Evolutionary conservation across 305 asterid species (phyloP).

Genomic region (Plantago coronopus): DNA sequence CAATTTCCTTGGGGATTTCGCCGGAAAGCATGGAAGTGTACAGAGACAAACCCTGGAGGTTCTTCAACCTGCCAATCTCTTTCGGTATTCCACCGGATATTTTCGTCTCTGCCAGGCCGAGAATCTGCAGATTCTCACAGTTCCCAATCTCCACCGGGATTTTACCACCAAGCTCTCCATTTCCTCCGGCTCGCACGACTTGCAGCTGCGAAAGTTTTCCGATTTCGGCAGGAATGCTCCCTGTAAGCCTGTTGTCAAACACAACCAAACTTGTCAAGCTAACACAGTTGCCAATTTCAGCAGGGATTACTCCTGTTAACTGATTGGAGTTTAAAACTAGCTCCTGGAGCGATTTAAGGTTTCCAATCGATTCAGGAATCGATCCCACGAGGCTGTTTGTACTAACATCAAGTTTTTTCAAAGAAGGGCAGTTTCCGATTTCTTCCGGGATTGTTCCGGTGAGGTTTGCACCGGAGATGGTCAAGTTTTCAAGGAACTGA

Average conservation of each 20-base stretch:
- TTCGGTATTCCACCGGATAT: slow-evolving; percentile 65
- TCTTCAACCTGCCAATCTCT: slow-evolving; percentile 51
- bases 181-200: slow-evolving; percentile 65
- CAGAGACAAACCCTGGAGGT: slow-evolving; percentile 55
- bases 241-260: slow-evolving; percentile 65
- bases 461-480: slow-evolving; percentile 60
- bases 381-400: slow-evolving; percentile 54
- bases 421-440: slow-evolving; percentile 50
- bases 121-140: slow-evolving; percentile 40
- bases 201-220: slow-evolving; percentile 45
- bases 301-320: slow-evolving; percentile 63
- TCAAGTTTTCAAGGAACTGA: slow-evolving; percentile 37
- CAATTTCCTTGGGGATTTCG: slow-evolving; percentile 63
- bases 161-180: slow-evolving; percentile 54
- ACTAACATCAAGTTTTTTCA: slow-evolving; percentile 51
- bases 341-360: slow-evolving; percentile 51
- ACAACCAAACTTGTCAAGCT: slow-evolving; percentile 36
- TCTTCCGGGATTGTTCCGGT: slow-evolving; percentile 66
- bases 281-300: slow-evolving; percentile 46
- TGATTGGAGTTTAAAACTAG: slow-evolving; percentile 55
- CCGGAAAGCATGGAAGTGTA: slow-evolving; percentile 82
- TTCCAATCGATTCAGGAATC: slow-evolving; percentile 51
- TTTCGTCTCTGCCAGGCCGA: slow-evolving; percentile 77
- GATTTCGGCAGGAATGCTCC: slow-evolving; percentile 51
- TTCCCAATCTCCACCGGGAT: slow-evolving; percentile 61